A percentile compares a stretch with the other conserved stretches of the same genome.
These are phyloP conservation scores for Puccinia novopanici DNA, from an alignment of 1,284 basidiomycete species.

Conservation along the genomic window DNA sequence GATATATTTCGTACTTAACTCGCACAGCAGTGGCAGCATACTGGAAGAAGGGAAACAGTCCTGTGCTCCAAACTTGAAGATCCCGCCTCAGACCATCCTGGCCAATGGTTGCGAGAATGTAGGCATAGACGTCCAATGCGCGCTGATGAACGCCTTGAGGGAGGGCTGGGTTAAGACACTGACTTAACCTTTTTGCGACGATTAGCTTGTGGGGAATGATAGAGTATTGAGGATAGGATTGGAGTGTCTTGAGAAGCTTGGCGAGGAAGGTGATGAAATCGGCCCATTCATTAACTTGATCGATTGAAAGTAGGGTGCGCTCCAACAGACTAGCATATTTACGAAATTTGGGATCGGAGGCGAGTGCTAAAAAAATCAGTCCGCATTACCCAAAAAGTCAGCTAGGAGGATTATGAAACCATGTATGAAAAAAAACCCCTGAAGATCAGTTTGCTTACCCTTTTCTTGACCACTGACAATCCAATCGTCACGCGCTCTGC, in stretches of 20 bases:
- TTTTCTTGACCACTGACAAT: slow-evolving; percentile 49
- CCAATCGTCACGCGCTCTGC: slow-evolving; percentile 50
- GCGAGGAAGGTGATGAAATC: slow-evolving; percentile 98
- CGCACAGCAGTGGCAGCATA: slow-evolving; percentile 93
- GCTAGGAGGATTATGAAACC: background rate
- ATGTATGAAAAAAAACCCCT: background rate
- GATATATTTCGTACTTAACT: slow-evolving; percentile 61
- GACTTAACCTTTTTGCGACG: slow-evolving; percentile 90
- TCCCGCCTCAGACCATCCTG: slow-evolving; percentile 85
- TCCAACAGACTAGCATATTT: slow-evolving; percentile 91
- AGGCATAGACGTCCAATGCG: slow-evolving; percentile 89
- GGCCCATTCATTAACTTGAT: slow-evolving; percentile 97
- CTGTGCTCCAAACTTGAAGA: slow-evolving; percentile 89
- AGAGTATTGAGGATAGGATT: slow-evolving; percentile 85
- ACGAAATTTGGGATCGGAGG: slow-evolving; percentile 84
- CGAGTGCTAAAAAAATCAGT: slow-evolving; percentile 41
- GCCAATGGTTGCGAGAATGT: slow-evolving; percentile 85
- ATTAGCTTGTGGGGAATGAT: slow-evolving; percentile 93
- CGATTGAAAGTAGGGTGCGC: slow-evolving; percentile 86
- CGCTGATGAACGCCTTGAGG: slow-evolving; percentile 96
- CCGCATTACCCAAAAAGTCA: background rate
- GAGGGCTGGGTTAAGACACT: slow-evolving; percentile 93
- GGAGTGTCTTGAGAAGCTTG: slow-evolving; percentile 91
- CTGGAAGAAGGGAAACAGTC: slow-evolving; percentile 96
- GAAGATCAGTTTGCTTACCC: slow-evolving; percentile 22